Conservation (phyloP, 2,329 filamentous ascomycete genomes). For the Acrodontium crateriforme region DNA sequence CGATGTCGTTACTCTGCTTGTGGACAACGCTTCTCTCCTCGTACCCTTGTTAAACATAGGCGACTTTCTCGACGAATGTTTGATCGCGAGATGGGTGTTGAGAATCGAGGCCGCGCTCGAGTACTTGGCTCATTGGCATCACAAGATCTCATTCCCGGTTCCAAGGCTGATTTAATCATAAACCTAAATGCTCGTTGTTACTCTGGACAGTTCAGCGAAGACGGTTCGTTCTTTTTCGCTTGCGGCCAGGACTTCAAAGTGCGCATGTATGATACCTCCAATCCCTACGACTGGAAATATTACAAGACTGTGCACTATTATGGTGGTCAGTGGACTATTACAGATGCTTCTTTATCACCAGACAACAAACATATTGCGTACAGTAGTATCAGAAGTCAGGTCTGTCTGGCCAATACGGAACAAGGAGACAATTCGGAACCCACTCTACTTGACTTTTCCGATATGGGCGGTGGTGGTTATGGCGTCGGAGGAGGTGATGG, state of each 20-base stretch:
- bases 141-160: conserved; percentile 63
- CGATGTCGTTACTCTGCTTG: conserved; percentile 33
- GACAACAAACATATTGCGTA: conserved; percentile 90
- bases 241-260: conserved; percentile 88
- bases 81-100: conserved; percentile 68
- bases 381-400: conserved; percentile 70
- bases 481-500: conserved; percentile 14
- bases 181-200: conserved; percentile 80
- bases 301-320: conserved; percentile 93
- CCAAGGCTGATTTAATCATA: conserved; percentile 70
- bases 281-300: conserved; percentile 88
- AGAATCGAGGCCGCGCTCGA: conserved; percentile 41
- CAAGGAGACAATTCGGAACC: conserved; percentile 70
- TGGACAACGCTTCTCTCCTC: conserved; percentile 20
- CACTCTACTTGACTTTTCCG: conserved; percentile 59
- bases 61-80: conserved; percentile 56
- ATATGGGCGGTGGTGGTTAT: conserved; percentile 28
- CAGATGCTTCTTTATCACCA: conserved; percentile 78
- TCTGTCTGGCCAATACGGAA: conserved; percentile 78
- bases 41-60: conserved; percentile 41
- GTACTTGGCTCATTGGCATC: conserved; percentile 50
- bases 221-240: conserved; percentile 93
- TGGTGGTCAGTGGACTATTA: conserved; percentile 87
- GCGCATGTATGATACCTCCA: conserved; percentile 93
- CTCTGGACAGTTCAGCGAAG: conserved; percentile 90